Evolutionary conservation across 164 flowering plant species (phyloP).

Genomic region (Sedum album): DNA sequence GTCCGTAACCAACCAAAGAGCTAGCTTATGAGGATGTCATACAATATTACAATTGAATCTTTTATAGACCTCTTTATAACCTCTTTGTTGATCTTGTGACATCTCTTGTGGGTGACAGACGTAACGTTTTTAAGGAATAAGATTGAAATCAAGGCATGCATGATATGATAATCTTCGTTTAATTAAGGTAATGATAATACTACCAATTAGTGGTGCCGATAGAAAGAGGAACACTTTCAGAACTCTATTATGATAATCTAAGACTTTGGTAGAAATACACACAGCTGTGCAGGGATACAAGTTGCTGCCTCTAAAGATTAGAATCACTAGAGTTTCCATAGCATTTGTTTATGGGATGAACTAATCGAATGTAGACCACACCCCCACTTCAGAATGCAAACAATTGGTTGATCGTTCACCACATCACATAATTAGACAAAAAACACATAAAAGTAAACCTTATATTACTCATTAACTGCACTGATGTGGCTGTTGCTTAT

Average conservation of each 20-base stretch:
- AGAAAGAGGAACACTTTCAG: neutral
- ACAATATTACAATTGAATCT: neutral
- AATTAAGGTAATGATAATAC: neutral
- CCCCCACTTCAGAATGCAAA: neutral
- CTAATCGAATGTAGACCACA: constrained; percentile 3
- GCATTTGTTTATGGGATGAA: neutral
- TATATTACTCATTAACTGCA: neutral
- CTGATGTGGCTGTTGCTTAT: neutral
- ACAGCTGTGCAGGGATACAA: neutral
- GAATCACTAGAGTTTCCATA: neutral
- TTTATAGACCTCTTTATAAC: neutral
- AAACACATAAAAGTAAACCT: neutral
- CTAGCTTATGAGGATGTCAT: neutral
- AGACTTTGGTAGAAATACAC: neutral
- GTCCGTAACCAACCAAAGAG: neutral
- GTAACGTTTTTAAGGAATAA: constrained; percentile 4
- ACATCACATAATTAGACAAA: neutral
- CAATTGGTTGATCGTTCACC: neutral
- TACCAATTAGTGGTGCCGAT: neutral
- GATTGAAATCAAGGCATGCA: constrained; percentile 3
- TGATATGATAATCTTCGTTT: neutral
- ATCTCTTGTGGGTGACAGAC: constrained; percentile 4
- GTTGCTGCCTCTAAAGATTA: constrained; percentile 3
- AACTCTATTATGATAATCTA: neutral
- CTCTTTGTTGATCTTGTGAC: neutral